Conservation (phyloP, 2,329 filamentous ascomycete genomes). For the Orbilia ellipsospora region DNA sequence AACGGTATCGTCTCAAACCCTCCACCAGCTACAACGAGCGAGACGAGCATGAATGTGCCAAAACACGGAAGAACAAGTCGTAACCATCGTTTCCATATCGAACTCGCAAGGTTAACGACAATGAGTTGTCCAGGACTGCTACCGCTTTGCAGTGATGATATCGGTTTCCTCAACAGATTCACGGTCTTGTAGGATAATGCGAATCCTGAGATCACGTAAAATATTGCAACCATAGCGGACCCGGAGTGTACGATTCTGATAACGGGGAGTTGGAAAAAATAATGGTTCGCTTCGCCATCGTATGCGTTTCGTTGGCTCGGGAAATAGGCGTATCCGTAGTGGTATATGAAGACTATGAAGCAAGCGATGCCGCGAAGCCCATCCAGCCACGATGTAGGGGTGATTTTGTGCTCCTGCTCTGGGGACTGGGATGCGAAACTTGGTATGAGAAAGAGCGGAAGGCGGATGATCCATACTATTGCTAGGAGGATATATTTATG, state of each 20-base stretch:
- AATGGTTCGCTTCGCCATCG: not conserved
- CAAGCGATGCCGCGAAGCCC: slow-evolving; percentile 44
- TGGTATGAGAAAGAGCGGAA: slow-evolving; percentile 19
- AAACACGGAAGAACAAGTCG: not conserved
- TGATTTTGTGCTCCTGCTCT: slow-evolving; percentile 17
- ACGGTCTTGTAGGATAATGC: slow-evolving; percentile 34
- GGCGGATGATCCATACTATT: too few relatives aligned
- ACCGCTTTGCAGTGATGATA: too few relatives aligned
- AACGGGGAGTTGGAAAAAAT: slow-evolving; percentile 29
- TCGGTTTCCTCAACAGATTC: slow-evolving; percentile 1
- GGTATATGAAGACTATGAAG: slow-evolving; percentile 38
- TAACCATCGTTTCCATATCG: slow-evolving; percentile 1
- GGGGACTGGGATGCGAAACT: slow-evolving; percentile 35
- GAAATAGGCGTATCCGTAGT: slow-evolving; percentile 31
- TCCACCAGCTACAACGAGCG: not conserved
- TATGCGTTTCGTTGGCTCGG: slow-evolving; percentile 12
- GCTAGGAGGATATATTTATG: too few relatives aligned
- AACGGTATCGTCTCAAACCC: slow-evolving; percentile 8
- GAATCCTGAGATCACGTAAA: slow-evolving; percentile 47
- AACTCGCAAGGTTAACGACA: too few relatives aligned
- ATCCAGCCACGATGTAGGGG: slow-evolving; percentile 46
- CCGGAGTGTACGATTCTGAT: slow-evolving; percentile 34
- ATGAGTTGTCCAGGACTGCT: too few relatives aligned
- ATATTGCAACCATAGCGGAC: slow-evolving; percentile 32
- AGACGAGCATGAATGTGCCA: not conserved